Base-by-base conservation (phyloP, 2,329 filamentous ascomycete species). In the Diplocarpon mali region DNA sequence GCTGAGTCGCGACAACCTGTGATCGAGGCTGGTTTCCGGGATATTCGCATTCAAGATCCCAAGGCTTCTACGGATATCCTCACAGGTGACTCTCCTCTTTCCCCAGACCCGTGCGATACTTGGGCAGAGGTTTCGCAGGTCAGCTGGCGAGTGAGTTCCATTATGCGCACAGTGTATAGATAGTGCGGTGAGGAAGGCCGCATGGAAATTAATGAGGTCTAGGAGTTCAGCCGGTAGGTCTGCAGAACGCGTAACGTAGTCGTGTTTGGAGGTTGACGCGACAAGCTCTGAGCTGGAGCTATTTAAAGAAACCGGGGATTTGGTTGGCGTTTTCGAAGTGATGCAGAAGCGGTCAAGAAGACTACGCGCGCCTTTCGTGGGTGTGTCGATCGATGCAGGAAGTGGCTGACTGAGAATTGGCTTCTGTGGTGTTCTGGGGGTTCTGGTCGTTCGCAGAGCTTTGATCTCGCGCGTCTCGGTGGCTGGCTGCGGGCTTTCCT, bases 161-260 rank as follows among this genome's bases (percentile, higher is more conserved):
- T 82, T 77, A 63, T 89, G 83, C 1, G 80, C 80, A 48, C 78
- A 73, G 56, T 87, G 81, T 9, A 88, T 65, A 0, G 75, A 73
- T 17, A 86, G 66, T 0, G 82, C 78, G 56, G 80, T 79, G 46
- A 85, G 68, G 53, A 88, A 83, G 10, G 79, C 71, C 34, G 69
- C 68, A 60, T 87, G 77, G 20, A 89, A 67, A 45, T 73, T 66
- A 40, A 84, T 64, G 13, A 87, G 67, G 39, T 83, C 75, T 46
- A 69, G 61, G 34, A 79, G 64, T 54, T 77, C 75, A 14, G 58
- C 59, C 10, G 73, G 75, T 5, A 80, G 45, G 40, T 51, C 35
- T 12, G 42, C 44, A 35, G 17, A 42, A 8, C 36, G 36, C 16
- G 30, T 36, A 16, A 15, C 15, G 34, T 30, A 29, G 4, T 38